Base-by-base conservation (phyloP, 768 basidiomycete species). In the Hortiboletus flavorubellus region DNA sequence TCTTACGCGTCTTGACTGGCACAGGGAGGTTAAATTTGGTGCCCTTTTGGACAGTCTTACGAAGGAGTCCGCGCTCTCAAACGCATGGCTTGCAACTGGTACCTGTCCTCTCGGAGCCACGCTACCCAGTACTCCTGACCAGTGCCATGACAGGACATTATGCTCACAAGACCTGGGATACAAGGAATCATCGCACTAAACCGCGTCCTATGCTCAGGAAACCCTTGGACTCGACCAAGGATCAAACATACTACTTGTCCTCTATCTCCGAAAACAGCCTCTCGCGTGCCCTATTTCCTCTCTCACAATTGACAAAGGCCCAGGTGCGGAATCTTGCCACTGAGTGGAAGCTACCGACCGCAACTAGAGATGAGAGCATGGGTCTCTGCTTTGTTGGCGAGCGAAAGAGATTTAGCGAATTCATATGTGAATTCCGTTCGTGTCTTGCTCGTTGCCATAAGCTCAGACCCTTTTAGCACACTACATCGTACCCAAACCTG, bases 331-430 rank as follows among this genome's bases (percentile, higher is more conserved):
- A 79, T 54, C 73, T 96, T 16, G 95, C 95, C 0, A 70, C 70
- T 9, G 66, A 80, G 33, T 80, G 80, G 67, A 72, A 68, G 1
- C 70, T 98, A 18, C 85, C 86, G 4, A 93, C 87, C 3, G 90
- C 91, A 0, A 76, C 80, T 3, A 78, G 91, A 55, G 78, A 77
- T 16, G 95, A 98, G 66, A 93, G 91, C 69, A 93, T 96, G 84
- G 95, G 95, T 0, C 80, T 98, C 16, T 98, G 95, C 65, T 98
- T 98, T 59, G 85, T 98, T 2, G 95, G 94, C 5, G 83, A 94
- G 65, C 84, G 87, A 64, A 76, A 78, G 10, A 80, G 74, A 46
- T 95, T 96, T 60, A 75, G 78, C 29, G 72, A 80, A 9, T 98
- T 95, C 66, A 69, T 95, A 46, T 80, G 91, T 89, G 56, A 58